Evolutionary conservation across 75 land plant species (phyloP).

Genomic region (Selaginella tamariscina): DNA sequence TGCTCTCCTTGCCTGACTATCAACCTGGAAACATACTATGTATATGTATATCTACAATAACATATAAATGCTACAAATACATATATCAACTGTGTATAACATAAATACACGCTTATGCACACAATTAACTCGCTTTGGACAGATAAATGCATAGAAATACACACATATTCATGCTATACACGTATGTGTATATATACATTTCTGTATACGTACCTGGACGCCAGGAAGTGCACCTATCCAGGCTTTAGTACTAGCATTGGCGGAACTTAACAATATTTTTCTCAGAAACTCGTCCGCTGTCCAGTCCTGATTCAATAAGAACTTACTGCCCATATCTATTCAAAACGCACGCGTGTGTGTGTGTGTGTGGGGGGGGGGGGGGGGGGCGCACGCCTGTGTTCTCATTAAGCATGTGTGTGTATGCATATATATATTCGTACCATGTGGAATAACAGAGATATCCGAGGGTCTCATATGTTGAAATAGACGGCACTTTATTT

Average conservation of each 20-base stretch:
- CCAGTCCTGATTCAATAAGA: not conserved
- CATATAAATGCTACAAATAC: too few species aligned
- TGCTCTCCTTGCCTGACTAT: constrained; percentile 31
- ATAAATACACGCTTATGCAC: too few species aligned
- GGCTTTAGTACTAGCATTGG: constrained; percentile 26
- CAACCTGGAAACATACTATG: constrained; percentile 23
- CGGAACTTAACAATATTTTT: constrained; percentile 19
- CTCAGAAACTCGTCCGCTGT: constrained; percentile 36
- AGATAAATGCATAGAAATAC: too few species aligned
- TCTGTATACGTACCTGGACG: constrained; percentile 41
- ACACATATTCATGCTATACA: too few species aligned
- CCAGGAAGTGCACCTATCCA: constrained; percentile 59
- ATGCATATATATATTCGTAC: constrained; percentile 20
- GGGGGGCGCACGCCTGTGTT: not conserved
- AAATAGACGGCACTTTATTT: constrained; percentile 42
- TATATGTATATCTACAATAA: too few species aligned
- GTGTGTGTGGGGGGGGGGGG: too few species aligned
- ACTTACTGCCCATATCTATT: not conserved
- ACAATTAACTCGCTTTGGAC: too few species aligned
- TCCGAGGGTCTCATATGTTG: constrained; percentile 38
- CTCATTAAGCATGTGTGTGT: not conserved
- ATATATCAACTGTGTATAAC: too few species aligned
- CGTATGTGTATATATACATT: too few species aligned
- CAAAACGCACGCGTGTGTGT: not conserved
- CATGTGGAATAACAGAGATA: constrained; percentile 37